Evolutionary conservation across 2,329 filamentous ascomycete genomes (phyloP).

Genomic region (Ascochyta lentis): DNA sequence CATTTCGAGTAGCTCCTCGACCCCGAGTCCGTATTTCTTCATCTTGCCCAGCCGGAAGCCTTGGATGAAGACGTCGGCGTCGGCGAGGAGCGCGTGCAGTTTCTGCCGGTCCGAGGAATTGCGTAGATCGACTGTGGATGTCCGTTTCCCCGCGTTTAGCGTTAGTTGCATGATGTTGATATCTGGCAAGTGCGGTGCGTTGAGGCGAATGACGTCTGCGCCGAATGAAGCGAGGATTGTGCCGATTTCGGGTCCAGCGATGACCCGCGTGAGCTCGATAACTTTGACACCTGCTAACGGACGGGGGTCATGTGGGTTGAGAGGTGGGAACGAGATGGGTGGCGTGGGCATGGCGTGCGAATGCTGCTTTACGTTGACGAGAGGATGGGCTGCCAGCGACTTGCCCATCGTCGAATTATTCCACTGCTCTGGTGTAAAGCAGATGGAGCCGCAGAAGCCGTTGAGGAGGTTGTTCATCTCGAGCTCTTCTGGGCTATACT

Average conservation of each 20-base stretch:
- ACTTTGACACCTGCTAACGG: constrained; percentile 52
- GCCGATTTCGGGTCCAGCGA: constrained; percentile 51
- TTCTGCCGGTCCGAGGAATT: constrained; percentile 40
- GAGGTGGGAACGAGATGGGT: constrained; percentile 39
- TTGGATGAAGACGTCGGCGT: constrained; percentile 60
- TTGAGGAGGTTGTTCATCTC: constrained; percentile 26
- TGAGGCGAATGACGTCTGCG: constrained; percentile 54
- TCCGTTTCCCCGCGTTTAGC: constrained; percentile 53
- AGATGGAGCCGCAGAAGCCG: constrained; percentile 50
- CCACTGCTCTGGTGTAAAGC: constrained; percentile 55
- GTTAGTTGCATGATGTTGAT: constrained; percentile 45
- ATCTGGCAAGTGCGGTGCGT: constrained; percentile 47
- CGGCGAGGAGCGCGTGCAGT: constrained; percentile 50
- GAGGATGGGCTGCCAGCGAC: constrained; percentile 50
- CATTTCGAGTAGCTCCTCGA: constrained; percentile 51
- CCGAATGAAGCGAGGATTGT: constrained; percentile 49
- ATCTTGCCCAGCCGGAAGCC: constrained; percentile 59
- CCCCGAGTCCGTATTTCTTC: constrained; percentile 51
- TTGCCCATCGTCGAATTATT: constrained; percentile 54
- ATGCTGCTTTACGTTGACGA: constrained; percentile 50
- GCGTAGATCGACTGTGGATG: constrained; percentile 53
- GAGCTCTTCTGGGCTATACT: constrained; percentile 43
- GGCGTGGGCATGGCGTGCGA: constrained; percentile 36
- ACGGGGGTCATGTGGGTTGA: constrained; percentile 31
- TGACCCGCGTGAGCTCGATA: constrained; percentile 48